These are phyloP conservation scores for Cladophialophora psammophila DNA, from an alignment of 2,329 filamentous ascomycete species.

Conservation along the genomic window DNA sequence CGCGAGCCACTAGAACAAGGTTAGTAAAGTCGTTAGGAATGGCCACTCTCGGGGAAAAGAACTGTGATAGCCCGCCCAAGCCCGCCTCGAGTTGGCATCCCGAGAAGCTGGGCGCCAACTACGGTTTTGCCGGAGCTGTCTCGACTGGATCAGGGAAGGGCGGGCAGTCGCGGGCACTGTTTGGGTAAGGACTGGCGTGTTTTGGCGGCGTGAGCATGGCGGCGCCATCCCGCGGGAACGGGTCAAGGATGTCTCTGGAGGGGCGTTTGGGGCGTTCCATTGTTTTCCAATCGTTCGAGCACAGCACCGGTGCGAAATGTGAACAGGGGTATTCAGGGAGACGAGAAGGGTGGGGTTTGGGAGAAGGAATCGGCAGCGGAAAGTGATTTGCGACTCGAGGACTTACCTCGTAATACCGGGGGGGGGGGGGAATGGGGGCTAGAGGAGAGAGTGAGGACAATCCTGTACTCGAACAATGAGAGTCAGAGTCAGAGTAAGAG, in stretches of 20 bases:
- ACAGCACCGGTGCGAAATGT: conserved; percentile 5
- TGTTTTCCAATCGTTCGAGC: conserved; percentile 27
- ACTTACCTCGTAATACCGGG: neutral
- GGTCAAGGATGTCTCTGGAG: conserved; percentile 24
- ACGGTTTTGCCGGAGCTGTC: conserved; percentile 4
- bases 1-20: conserved; percentile 18
- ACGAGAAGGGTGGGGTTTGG: conserved; percentile 4
- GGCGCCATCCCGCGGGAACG: conserved; percentile 30
- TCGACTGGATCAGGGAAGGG: conserved; percentile 16
- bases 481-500: no score
- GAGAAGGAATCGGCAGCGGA: neutral
- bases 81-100: conserved; percentile 10
- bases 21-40: conserved; percentile 16
- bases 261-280: conserved; percentile 20
- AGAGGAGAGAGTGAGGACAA: neutral
- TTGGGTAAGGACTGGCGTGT: conserved; percentile 21
- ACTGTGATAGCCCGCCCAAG: conserved; percentile 19
- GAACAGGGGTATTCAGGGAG: conserved; percentile 13
- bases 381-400: neutral
- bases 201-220: conserved; percentile 26
- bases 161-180: conserved; percentile 5
- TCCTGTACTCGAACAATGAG: no score
- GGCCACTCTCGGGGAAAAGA: conserved; percentile 31
- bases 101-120: conserved; percentile 17
- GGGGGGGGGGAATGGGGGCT: conserved; percentile 2